These are phyloP conservation scores for Curvularia hawaiiensis DNA, from an alignment of 2,329 filamentous ascomycete genomes.

Conservation along the genomic window DNA sequence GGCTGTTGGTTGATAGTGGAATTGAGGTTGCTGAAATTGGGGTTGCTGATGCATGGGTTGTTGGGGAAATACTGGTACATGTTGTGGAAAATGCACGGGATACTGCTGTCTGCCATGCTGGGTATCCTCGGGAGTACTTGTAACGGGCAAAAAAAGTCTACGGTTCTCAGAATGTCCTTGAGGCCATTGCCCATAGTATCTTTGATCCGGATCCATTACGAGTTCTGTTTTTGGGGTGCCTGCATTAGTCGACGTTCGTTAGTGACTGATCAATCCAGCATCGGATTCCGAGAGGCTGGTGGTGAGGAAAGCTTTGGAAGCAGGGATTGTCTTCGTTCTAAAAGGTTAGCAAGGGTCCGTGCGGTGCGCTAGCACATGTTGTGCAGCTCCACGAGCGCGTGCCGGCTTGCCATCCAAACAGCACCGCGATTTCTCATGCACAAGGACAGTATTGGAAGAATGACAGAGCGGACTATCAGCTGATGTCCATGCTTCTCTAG, in stretches of 20 bases:
- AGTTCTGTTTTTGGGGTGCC: constrained; percentile 6
- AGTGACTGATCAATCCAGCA: constrained; percentile 26
- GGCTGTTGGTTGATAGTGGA: constrained; percentile 13
- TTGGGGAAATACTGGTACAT: constrained; percentile 22
- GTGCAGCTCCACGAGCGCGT: not conserved
- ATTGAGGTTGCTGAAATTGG: constrained; percentile 16
- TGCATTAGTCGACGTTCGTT: constrained; percentile 20
- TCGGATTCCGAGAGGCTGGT: constrained; percentile 14
- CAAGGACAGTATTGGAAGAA: not conserved
- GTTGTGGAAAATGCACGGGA: constrained; percentile 20
- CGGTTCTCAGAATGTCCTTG: constrained; percentile 20
- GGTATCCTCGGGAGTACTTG: constrained; percentile 27
- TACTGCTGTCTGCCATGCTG: constrained; percentile 20
- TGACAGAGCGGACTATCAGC: not conserved
- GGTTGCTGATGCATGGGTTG: constrained; percentile 27
- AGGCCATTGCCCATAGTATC: constrained; percentile 32
- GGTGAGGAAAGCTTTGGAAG: constrained; percentile 14
- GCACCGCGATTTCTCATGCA: not conserved
- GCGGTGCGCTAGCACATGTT: constrained; percentile 10
- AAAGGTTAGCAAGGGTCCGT: constrained; percentile 6
- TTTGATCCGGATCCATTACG: constrained; percentile 31
- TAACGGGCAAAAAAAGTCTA: constrained; percentile 28
- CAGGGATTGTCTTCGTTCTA: constrained; percentile 16
- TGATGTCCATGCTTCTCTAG: too few species aligned
- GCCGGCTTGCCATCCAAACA: not conserved